Conservation (phyloP, 768 basidiomycete species). For the Amanita phalloides region DNA sequence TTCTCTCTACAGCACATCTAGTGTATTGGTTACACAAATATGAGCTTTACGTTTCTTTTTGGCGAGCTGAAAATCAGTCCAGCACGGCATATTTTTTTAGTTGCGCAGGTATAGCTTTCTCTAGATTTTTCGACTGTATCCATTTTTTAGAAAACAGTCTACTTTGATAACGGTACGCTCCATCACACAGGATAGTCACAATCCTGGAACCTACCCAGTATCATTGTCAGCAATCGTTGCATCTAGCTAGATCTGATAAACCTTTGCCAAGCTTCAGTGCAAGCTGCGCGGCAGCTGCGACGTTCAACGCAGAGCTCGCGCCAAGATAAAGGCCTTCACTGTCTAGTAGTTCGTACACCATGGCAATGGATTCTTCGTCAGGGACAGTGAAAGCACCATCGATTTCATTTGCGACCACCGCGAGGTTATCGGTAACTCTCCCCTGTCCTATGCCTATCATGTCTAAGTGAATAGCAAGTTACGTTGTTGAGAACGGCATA, state of each 20-base stretch:
- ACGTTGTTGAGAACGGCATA: conserved; percentile 16
- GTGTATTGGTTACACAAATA: neutral
- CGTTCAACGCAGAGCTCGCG: conserved; percentile 89
- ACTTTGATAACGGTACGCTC: conserved; percentile 95
- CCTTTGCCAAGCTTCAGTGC: conserved; percentile 82
- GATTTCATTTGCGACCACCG: conserved; percentile 66
- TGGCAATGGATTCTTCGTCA: conserved; percentile 82
- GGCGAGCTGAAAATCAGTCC: neutral
- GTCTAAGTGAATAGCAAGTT: neutral
- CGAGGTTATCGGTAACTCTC: conserved; percentile 86
- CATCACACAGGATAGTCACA: conserved; percentile 88
- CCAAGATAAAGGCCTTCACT: conserved; percentile 92
- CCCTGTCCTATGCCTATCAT: conserved; percentile 89
- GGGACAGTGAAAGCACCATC: conserved; percentile 80
- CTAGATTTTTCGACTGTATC: conserved; percentile 73
- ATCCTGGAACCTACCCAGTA: conserved; percentile 58
- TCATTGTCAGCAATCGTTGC: neutral
- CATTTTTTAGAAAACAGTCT: conserved; percentile 91
- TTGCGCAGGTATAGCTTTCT: conserved; percentile 68
- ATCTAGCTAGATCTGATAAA: conserved; percentile 12
- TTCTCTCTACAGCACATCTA: neutral
- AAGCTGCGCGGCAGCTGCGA: conserved; percentile 86
- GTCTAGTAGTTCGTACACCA: conserved; percentile 90
- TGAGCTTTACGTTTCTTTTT: neutral
- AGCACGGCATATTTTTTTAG: conserved; percentile 87